Evolutionary conservation across 345 rosid genomes (phyloP).

Genomic region (Crucihimalaya himalaica): DNA sequence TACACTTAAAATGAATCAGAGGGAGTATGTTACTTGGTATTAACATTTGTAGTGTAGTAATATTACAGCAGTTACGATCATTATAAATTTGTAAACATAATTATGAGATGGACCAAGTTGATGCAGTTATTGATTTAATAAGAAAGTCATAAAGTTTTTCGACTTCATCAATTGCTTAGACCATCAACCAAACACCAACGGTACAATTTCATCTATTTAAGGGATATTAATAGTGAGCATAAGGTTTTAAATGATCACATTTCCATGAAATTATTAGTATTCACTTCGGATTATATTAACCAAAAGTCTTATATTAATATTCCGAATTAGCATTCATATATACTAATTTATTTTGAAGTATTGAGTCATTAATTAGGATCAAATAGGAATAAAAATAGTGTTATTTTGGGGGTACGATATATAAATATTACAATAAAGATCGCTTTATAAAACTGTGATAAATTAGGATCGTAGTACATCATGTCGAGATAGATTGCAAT

Average conservation of each 20-base stretch:
- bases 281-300: neutral
- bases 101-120: slow-evolving; percentile 22
- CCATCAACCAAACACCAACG: slow-evolving; percentile 8
- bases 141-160: neutral
- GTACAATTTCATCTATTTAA: neutral
- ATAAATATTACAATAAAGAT: neutral
- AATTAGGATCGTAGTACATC: neutral
- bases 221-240: neutral
- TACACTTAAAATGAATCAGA: too few species aligned
- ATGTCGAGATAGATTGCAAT: slow-evolving; percentile 39
- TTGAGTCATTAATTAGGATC: neutral
- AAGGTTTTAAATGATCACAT: neutral
- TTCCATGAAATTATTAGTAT: neutral
- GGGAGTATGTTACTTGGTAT: neutral
- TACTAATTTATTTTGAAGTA: too few species aligned
- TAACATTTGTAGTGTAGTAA: neutral
- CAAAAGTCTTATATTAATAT: neutral
- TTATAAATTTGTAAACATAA: neutral
- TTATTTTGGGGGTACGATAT: neutral
- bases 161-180: slow-evolving; percentile 19
- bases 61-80: neutral
- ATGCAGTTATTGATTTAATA: neutral
- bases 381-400: neutral
- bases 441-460: slow-evolving; percentile 7
- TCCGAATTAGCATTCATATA: neutral